Base-by-base conservation (phyloP, 371 early-diverging fungal genomes). In the Chytridium lagenaria region DNA sequence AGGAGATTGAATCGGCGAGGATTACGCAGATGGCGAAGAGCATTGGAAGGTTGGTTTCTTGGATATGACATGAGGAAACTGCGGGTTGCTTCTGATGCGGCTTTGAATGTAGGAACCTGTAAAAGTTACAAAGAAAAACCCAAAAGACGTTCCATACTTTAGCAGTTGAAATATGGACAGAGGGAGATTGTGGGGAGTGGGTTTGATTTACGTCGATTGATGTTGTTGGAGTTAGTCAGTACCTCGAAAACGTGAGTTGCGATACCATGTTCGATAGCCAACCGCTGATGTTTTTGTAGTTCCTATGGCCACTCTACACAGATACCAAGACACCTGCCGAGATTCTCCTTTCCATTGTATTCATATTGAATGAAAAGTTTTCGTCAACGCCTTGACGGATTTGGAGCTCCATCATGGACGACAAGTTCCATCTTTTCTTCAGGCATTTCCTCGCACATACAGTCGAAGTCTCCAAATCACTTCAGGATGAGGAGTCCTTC, bases 351-450 rank as follows among this genome's bases (percentile, higher is more conserved):
- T 90, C 94, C 2, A 90, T 95, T n/a, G 89, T 93, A 16, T 74
- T 94, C 50, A 85, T 95, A 80, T 80, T 94, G n/a, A 94, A 92
- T 78, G 95, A 95, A 76, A 96, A 95, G 81, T n/a, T 87, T 86
- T 73, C 88, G 90, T 19, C 85, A 91, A 67, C 82, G 87, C 19
- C 86, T 90, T 44, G 69, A 87, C 16, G 82, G 67, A 15, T 65
- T 84, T 91, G 90, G 89, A 87, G 38, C 22, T 33, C 66, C 26
- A 51, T 83, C 67, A 79, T 85, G 26, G 81, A 83, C 15, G 84
- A 88, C 39, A 68, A 82, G 37, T 81, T 78, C 34, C 85, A 88
- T 77, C 93, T 92, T 68, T 70, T 83, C n/a, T 5, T 79, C 74
- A 0, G 83, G 92, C 59, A 90, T 92, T 7, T 57, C 57, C 30